Evolutionary conservation across 2,329 filamentous ascomycete genomes (phyloP).

Genomic region (Phyllosticta citriasiana): DNA sequence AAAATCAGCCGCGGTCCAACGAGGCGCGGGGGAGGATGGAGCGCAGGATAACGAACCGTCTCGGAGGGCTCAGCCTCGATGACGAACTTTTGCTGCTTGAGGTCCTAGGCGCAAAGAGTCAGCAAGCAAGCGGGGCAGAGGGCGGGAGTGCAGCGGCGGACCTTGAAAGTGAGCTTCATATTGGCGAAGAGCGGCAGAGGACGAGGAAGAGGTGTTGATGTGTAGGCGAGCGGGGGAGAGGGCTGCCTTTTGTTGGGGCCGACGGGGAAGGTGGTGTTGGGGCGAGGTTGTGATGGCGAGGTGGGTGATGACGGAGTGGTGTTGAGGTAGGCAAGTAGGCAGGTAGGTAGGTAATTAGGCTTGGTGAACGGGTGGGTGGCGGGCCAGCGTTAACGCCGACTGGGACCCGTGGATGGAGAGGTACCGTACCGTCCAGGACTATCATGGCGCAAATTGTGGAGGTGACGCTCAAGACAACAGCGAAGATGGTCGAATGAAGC

Average conservation of each 20-base stretch:
- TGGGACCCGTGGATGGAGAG: neutral
- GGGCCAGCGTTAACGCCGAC: neutral
- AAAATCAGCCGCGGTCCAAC: conserved; percentile 13
- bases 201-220: conserved; percentile 10
- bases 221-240: neutral
- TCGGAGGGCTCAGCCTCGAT: conserved; percentile 91
- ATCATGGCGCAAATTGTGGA: too few species aligned
- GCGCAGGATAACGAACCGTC: conserved; percentile 49
- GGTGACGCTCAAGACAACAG: too few species aligned
- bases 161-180: conserved; percentile 67
- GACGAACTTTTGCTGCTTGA: conserved; percentile 97
- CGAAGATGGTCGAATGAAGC: too few species aligned
- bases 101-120: conserved; percentile 53
- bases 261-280: neutral
- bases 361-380: neutral
- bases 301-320: neutral
- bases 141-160: conserved; percentile 21
- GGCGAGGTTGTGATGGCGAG: neutral
- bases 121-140: neutral
- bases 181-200: conserved; percentile 17
- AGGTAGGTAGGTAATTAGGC: neutral
- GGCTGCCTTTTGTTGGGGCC: neutral
- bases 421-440: too few species aligned
- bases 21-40: conserved; percentile 12
- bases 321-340: neutral